phyloP scores from a whole-genome alignment of 176 grass and related monocot species.

The Canna indica region DNA sequence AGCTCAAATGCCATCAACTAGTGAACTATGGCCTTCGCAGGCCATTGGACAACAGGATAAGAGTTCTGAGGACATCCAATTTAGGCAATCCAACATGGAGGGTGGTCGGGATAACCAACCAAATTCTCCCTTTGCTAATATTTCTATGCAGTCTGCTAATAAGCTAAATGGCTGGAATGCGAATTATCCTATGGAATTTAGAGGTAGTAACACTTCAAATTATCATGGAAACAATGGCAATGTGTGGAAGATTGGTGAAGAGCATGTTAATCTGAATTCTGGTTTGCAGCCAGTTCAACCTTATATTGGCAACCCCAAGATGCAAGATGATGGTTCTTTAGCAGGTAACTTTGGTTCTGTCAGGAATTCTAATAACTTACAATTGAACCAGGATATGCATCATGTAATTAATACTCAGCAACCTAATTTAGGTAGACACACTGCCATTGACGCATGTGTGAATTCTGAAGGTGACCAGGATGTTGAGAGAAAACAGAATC shows the following conservation, averaged over 20 bases:
- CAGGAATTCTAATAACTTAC: conserved; percentile 6
- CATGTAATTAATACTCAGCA: neutral
- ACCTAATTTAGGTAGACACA: neutral
- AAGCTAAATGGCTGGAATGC: conserved; percentile 9
- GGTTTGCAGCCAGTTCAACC: neutral
- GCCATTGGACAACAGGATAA: neutral
- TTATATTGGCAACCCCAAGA: neutral
- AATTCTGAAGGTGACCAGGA: neutral
- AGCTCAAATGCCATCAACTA: neutral
- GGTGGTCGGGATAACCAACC: conserved; percentile 3
- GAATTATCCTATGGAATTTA: neutral
- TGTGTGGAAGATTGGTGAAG: neutral
- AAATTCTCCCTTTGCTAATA: conserved; percentile 1
- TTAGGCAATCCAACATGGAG: conserved; percentile 1
- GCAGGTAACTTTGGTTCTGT: conserved; percentile 7
- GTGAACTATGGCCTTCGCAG: neutral
- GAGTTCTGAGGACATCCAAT: neutral
- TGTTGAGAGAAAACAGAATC: conserved; percentile 6
- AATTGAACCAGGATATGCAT: conserved; percentile 5
- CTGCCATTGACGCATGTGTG: neutral
- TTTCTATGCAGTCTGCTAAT: neutral
- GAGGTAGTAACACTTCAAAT: conserved; percentile 7
- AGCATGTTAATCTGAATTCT: neutral
- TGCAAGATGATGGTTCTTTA: neutral
- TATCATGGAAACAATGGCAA: conserved; percentile 1